These are phyloP conservation scores for Boletus pseudo-olivaceus DNA, from an alignment of 768 basidiomycete species.

Conservation along the genomic window DNA sequence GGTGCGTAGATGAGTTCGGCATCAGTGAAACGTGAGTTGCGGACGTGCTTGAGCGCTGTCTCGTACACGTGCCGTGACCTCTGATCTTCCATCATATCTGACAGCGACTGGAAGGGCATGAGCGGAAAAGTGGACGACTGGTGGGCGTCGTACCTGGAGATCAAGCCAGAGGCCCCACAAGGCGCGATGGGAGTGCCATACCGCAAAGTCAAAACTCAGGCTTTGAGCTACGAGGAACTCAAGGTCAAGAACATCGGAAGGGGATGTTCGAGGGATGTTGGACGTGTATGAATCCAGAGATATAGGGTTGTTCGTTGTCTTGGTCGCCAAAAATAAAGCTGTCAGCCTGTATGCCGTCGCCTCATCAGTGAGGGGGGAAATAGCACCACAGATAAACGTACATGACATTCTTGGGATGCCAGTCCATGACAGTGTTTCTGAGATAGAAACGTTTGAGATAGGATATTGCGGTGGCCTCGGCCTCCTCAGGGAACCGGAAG, in stretches of 20 bases:
- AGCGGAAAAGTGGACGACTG: slow-evolving; percentile 4
- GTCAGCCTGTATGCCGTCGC: slow-evolving; percentile 65
- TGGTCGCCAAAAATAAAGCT: slow-evolving; percentile 90
- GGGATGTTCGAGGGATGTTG: slow-evolving; percentile 76
- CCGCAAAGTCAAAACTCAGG: slow-evolving; percentile 88
- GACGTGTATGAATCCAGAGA: slow-evolving; percentile 81
- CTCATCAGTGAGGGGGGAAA: neutral
- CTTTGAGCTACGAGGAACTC: slow-evolving; percentile 97
- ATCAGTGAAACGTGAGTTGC: slow-evolving; percentile 84
- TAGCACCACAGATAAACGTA: slow-evolving; percentile 36
- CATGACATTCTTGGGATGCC: slow-evolving; percentile 99
- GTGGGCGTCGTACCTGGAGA: slow-evolving; percentile 58
- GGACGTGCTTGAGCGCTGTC: slow-evolving; percentile 60
- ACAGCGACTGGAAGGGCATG: slow-evolving; percentile 47
- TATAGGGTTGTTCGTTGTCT: slow-evolving; percentile 95
- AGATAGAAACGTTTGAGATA: slow-evolving; percentile 97
- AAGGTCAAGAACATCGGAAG: slow-evolving; percentile 85
- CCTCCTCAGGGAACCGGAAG: slow-evolving; percentile 87
- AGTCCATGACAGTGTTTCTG: slow-evolving; percentile 98
- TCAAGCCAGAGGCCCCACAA: slow-evolving; percentile 89
- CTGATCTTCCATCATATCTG: slow-evolving; percentile 46
- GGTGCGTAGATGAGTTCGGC: slow-evolving; percentile 90
- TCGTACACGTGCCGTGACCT: slow-evolving; percentile 59
- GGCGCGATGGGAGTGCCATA: slow-evolving; percentile 88
- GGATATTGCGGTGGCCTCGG: slow-evolving; percentile 86